Base-by-base conservation (phyloP, 495 filamentous ascomycete genomes). In the Staphylotrichum longicolle region DNA sequence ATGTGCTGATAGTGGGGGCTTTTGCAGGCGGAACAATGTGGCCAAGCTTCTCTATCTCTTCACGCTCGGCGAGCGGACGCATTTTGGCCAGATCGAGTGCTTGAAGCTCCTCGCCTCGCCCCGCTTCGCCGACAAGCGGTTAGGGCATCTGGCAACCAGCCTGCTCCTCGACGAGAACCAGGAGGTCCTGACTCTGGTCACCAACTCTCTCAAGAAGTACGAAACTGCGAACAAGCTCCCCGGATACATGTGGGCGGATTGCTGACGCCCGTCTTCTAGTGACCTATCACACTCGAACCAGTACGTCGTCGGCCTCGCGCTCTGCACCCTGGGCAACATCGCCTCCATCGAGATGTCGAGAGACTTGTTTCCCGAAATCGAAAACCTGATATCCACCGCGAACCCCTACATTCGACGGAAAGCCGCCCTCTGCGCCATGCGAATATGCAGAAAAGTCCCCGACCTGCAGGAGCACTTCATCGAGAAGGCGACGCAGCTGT, bases 81-180 rank as follows among this genome's bases (percentile, higher is more conserved):
- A 98, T 78, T 98, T 98, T 72, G 94, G 94, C 55, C 94, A 98
- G 80, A 98, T 98, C 76, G 94, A 98, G 87, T 98, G 94, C 75
- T 83, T 98, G 71, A 98, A 98, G 76, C 83, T 98, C 48, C 85
- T 98, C 15, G 94, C 94, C 57, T 98, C 95, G 10, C 93, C 95
- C 61, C 90, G 93, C 44, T 98, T 98, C 73, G 94, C 95, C 65
- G 94, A 98, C 82, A 98, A 98, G 79, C 87, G 94, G 46, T 76
- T 98, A 69, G 94, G 94, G 32, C 97, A 98, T 73, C 78, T 98
- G 61, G 94, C 95, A 30, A 97, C 94, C 0, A 98, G 97, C 86
- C 77, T 98, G 66, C 76, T 98, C 69, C 77, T 98, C 64, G 94
- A 98, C 74, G 94, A 98, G 80, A 98, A 98, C 68, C 94, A 98